A percentile compares a stretch with the other conserved stretches of the same genome.
phyloP scores from a whole-genome alignment of 306 rosid species.

The Lathyrus oleraceus region DNA sequence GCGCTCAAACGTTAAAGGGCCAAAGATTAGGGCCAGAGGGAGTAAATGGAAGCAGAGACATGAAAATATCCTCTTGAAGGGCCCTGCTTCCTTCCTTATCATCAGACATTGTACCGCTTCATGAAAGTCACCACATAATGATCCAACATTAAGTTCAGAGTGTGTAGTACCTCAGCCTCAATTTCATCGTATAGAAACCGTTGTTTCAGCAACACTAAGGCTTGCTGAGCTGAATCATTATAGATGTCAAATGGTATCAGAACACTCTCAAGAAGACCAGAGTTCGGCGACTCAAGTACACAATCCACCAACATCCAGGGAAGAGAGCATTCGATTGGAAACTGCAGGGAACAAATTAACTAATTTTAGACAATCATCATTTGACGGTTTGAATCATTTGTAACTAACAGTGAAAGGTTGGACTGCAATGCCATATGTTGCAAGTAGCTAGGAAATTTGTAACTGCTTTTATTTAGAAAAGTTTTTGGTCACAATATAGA shows the following conservation, averaged over 20 bases:
- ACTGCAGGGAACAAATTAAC: conserved; percentile 50
- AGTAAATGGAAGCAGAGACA: conserved; percentile 14
- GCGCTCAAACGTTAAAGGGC: too few relatives aligned
- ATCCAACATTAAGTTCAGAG: conserved; percentile 25
- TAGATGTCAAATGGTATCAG: conserved; percentile 91
- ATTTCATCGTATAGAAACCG: conserved; percentile 96
- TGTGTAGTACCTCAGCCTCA: conserved; percentile 86
- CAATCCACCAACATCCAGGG: conserved; percentile 99
- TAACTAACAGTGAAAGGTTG: conserved; percentile 27
- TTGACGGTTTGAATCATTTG: conserved; percentile 24
- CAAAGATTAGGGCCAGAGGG: too few relatives aligned
- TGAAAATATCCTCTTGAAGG: conserved; percentile 1
- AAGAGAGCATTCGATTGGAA: conserved; percentile 95
- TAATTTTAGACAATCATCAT: conserved; percentile 30
- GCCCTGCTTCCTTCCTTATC: conserved; percentile 15
- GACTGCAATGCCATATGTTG: conserved; percentile 40
- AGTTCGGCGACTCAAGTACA: conserved; percentile 84
- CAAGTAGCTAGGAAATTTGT: conserved; percentile 11
- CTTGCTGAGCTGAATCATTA: conserved; percentile 97
- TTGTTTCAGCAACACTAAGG: conserved; percentile 85
- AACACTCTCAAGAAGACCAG: conserved; percentile 90
- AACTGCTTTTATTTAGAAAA: conserved; percentile 18
- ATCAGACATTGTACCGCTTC: conserved; percentile 10
- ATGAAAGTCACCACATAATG: conserved; percentile 28
- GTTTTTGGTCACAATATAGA: conserved; percentile 13